A percentile compares a stretch with the other conserved stretches of the same genome.
Evolutionary conservation across 768 basidiomycete species (phyloP).

Genomic region (Podaxis carcinomalis): DNA sequence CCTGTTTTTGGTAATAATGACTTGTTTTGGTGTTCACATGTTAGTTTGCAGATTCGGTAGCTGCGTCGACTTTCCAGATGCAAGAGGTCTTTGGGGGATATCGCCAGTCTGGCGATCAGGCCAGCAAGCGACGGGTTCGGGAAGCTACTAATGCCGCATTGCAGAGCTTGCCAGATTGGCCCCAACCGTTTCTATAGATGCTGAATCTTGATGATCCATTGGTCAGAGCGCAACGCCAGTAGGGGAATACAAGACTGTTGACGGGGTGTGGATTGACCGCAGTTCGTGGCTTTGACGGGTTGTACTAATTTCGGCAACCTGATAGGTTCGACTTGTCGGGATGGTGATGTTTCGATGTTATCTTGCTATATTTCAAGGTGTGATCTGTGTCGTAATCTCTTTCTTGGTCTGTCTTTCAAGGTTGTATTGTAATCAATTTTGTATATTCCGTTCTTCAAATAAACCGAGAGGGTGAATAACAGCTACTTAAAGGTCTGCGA

Average conservation of each 20-base stretch:
- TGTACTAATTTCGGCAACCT: neutral
- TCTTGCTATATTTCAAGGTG: neutral
- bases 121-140: conserved; percentile 71
- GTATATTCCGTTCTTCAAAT: neutral
- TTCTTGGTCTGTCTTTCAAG: neutral
- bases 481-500: conserved; percentile 29
- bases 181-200: conserved; percentile 27
- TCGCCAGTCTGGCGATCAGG: conserved; percentile 65
- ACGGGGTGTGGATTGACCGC: neutral
- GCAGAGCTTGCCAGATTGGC: conserved; percentile 71
- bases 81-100: conserved; percentile 70
- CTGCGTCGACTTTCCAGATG: conserved; percentile 72
- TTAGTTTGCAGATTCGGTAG: conserved; percentile 47
- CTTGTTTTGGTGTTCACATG: neutral
- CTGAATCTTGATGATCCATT: neutral
- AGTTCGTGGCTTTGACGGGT: neutral
- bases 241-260: neutral
- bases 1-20: neutral
- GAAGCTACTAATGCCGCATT: conserved; percentile 78
- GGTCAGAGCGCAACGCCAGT: neutral
- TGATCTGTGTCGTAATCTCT: neutral
- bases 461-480: neutral
- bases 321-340: neutral
- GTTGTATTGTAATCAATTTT: neutral
- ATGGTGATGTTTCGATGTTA: neutral